These are phyloP conservation scores for Russula sp. DNA, from an alignment of 768 basidiomycete genomes.

Conservation along the genomic window DNA sequence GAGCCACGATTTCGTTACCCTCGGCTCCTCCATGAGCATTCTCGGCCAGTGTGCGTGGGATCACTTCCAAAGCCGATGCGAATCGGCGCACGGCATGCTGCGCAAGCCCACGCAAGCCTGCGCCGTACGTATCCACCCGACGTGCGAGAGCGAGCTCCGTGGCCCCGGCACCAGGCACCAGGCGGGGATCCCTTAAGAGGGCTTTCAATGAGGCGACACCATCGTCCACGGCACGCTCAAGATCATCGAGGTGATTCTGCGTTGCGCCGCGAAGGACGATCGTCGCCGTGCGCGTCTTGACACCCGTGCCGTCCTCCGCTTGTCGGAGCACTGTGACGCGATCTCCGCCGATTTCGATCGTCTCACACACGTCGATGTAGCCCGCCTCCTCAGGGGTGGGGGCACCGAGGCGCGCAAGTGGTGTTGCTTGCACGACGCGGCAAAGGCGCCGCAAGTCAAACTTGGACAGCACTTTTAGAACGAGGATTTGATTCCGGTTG, in stretches of 20 bases:
- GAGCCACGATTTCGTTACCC: slow-evolving; percentile 86
- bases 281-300: slow-evolving; percentile 85
- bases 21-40: slow-evolving; percentile 89
- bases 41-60: slow-evolving; percentile 89
- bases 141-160: slow-evolving; percentile 88
- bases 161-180: slow-evolving; percentile 93
- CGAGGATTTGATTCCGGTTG: slow-evolving; percentile 87
- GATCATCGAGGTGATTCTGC: slow-evolving; percentile 87
- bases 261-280: slow-evolving; percentile 95
- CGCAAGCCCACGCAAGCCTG: slow-evolving; percentile 78
- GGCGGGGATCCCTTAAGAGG: slow-evolving; percentile 78
- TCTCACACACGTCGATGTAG: slow-evolving; percentile 89
- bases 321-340: slow-evolving; percentile 95
- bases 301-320: slow-evolving; percentile 39
- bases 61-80: slow-evolving; percentile 83
- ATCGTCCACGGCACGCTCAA: slow-evolving; percentile 94
- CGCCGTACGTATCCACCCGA: slow-evolving; percentile 79
- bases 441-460: slow-evolving; percentile 93
- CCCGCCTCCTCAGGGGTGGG: slow-evolving; percentile 97
- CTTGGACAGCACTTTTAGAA: slow-evolving; percentile 95
- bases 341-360: slow-evolving; percentile 93
- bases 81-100: slow-evolving; percentile 93
- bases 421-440: slow-evolving; percentile 93
- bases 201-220: slow-evolving; percentile 95
- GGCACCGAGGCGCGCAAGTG: slow-evolving; percentile 90